Evolutionary conservation across 768 basidiomycete genomes (phyloP).

Genomic region (Kwoniella dendrophila): DNA sequence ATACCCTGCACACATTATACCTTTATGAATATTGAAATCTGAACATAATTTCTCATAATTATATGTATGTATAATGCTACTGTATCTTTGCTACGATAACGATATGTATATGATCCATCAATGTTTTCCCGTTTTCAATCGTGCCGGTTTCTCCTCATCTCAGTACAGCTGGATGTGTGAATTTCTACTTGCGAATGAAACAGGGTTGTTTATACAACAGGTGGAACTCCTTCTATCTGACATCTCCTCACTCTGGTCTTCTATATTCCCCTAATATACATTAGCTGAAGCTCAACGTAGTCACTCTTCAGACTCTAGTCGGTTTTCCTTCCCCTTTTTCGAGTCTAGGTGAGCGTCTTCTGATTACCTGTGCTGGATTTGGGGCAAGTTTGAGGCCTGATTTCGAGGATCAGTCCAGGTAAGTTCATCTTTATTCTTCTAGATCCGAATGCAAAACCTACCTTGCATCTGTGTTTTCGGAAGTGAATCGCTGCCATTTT

Average conservation of each 20-base stretch:
- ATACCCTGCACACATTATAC: no score
- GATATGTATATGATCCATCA: no score
- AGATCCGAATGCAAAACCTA: background rate
- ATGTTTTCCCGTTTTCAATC: no score
- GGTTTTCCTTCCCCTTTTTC: slow-evolving; percentile 1
- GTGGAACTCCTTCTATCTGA: background rate
- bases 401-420: background rate
- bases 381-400: slow-evolving; percentile 4
- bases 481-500: background rate
- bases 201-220: slow-evolving; percentile 6
- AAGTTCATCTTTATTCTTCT: background rate
- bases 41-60: no score
- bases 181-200: no score
- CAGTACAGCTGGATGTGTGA: background rate
- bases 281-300: background rate
- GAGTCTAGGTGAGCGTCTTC: slow-evolving; percentile 7
- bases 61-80: no score
- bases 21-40: no score
- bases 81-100: no score
- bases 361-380: background rate
- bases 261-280: background rate
- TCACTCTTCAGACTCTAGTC: background rate
- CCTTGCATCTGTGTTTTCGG: background rate
- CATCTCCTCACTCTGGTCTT: background rate
- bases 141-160: no score